phyloP scores from a whole-genome alignment of 2,329 filamentous ascomycete genomes.

The Botrytis galanthina region DNA sequence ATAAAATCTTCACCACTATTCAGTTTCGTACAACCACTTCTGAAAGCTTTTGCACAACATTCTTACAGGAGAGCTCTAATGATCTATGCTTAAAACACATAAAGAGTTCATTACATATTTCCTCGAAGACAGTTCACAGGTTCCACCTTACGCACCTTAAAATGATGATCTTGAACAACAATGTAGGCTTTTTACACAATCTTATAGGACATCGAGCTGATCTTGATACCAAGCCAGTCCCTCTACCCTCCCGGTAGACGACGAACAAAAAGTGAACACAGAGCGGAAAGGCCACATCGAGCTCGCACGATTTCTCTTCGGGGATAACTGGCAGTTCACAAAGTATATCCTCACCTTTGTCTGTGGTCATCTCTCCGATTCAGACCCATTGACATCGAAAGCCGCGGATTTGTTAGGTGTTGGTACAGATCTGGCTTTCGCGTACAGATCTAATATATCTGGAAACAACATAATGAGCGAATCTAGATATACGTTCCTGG shows the following conservation, averaged over 20 bases:
- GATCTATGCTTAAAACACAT: background rate
- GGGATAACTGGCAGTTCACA: background rate
- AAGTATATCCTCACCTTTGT: background rate
- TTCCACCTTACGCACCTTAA: background rate
- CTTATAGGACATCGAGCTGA: background rate
- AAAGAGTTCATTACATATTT: background rate
- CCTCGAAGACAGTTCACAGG: background rate
- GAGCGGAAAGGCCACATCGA: background rate
- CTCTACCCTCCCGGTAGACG: fast-evolving
- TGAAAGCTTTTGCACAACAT: background rate
- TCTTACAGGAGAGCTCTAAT: background rate
- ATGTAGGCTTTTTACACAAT: background rate
- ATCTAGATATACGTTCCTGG: background rate
- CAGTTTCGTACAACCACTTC: background rate
- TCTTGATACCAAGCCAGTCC: background rate
- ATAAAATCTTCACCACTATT: background rate
- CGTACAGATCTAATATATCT: background rate
- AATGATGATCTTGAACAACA: background rate
- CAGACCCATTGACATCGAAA: fast-evolving
- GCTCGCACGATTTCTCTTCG: background rate
- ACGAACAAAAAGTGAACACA: background rate
- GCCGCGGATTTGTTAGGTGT: background rate
- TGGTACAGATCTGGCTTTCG: background rate
- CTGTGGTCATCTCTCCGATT: fast-evolving
- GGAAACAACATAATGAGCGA: background rate